Conservation (phyloP, 2,329 filamentous ascomycete species). For the Calonectria crousiana region DNA sequence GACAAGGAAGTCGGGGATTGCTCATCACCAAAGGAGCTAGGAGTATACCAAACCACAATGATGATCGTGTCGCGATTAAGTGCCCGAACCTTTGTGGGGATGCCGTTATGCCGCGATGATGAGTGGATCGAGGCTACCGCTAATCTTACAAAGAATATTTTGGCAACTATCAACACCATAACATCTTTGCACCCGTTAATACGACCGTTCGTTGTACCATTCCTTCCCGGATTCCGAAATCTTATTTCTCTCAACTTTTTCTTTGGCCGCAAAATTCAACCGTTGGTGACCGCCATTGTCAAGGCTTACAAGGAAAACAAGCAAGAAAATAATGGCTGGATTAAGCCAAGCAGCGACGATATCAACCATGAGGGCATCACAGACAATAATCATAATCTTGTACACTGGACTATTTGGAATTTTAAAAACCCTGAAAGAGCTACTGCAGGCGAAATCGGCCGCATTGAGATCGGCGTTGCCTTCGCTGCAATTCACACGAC, state of each 20-base stretch:
- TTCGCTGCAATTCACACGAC: not conserved
- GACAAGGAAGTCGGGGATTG: not conserved
- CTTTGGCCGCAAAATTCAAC: not conserved
- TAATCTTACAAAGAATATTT: not conserved
- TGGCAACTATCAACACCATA: not conserved
- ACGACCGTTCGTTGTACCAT: not conserved
- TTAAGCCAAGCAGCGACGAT: not conserved
- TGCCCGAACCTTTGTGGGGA: not conserved
- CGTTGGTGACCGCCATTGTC: not conserved
- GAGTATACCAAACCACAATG: not conserved
- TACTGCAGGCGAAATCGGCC: not conserved
- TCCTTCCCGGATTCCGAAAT: not conserved
- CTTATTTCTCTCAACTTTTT: not conserved
- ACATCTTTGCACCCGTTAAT: not conserved
- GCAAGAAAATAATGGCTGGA: not conserved
- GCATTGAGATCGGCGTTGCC: not conserved
- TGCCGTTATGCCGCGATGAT: not conserved
- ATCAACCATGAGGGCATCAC: not conserved
- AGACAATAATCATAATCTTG: not conserved
- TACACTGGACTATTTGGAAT: not conserved
- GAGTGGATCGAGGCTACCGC: not conserved
- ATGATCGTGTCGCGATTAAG: not conserved
- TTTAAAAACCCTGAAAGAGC: not conserved
- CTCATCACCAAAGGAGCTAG: not conserved
- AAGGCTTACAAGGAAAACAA: not conserved